Conservation (phyloP, 768 basidiomycete genomes). For the Lactarius sanguifluus region DNA sequence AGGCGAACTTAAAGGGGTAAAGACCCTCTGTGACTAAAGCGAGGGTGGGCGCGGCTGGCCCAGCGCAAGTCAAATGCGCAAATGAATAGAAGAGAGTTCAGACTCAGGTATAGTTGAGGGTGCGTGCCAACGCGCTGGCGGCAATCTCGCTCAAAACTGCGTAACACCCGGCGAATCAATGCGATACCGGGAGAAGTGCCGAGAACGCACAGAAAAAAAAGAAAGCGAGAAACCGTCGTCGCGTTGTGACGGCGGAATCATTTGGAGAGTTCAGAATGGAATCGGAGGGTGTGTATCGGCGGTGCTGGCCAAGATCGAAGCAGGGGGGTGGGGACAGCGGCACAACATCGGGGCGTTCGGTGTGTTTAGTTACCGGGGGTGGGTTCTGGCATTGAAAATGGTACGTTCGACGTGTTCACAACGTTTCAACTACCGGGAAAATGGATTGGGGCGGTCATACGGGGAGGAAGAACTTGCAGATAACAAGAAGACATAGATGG, state of each 20-base stretch:
- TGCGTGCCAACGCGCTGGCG: neutral
- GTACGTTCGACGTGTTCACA: no score
- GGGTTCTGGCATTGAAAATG: neutral
- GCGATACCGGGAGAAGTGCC: slow-evolving; percentile 2
- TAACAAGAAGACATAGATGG: neutral
- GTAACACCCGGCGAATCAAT: neutral
- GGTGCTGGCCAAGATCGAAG: neutral
- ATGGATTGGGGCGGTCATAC: neutral
- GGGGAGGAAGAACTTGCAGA: neutral
- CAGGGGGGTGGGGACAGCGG: neutral
- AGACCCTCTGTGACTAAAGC: neutral
- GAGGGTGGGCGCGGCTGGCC: neutral
- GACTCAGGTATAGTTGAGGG: neutral
- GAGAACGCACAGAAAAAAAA: neutral
- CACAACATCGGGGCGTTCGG: neutral
- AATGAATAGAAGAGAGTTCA: neutral
- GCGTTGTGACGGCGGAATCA: neutral
- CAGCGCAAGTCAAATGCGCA: neutral
- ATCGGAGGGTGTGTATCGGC: no score
- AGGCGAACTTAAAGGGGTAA: neutral
- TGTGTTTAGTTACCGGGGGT: slow-evolving; percentile 10
- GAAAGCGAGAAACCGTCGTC: neutral
- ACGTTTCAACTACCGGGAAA: neutral
- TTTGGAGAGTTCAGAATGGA: neutral
- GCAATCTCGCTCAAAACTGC: neutral